phyloP scores from a whole-genome alignment of 352 stramenopile genomes.

The Halophytophthora polymorphica region DNA sequence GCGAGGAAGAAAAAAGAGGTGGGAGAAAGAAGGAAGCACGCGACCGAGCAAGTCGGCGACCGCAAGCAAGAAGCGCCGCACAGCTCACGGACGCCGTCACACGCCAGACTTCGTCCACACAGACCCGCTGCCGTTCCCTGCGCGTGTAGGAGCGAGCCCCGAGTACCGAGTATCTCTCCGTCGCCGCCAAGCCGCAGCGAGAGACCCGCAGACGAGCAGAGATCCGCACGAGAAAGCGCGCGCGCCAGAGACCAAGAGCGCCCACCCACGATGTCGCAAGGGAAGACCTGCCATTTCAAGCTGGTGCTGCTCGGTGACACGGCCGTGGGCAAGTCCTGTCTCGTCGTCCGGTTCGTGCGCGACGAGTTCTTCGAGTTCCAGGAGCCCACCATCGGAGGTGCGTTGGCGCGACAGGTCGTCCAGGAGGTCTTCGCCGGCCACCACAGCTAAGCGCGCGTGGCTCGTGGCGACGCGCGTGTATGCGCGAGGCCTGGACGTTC shows the following conservation, averaged over 20 bases:
- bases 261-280: constrained; percentile 63
- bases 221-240: no score
- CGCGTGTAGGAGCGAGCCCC: no score
- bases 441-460: no score
- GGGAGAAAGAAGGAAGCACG: constrained; percentile 24
- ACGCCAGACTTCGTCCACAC: no score
- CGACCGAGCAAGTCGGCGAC: constrained; percentile 1
- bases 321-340: constrained; percentile 99
- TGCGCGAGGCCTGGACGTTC: no score
- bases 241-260: no score
- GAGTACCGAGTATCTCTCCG: no score
- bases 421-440: background rate
- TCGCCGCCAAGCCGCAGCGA: background rate
- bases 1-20: constrained; percentile 27
- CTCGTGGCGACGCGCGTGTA: no score
- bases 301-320: constrained; percentile 99
- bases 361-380: constrained; percentile 99
- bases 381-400: constrained; percentile 95
- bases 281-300: constrained; percentile 97
- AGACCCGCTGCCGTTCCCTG: no score
- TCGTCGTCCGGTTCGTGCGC: constrained; percentile 98
- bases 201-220: no score
- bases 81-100: no score
- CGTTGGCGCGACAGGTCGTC: background rate
- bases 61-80: constrained; percentile 5